A percentile compares a stretch with the other conserved stretches of the same genome.
phyloP scores from a whole-genome alignment of 2,329 filamentous ascomycete genomes.

The Trichoderma lentiforme region DNA sequence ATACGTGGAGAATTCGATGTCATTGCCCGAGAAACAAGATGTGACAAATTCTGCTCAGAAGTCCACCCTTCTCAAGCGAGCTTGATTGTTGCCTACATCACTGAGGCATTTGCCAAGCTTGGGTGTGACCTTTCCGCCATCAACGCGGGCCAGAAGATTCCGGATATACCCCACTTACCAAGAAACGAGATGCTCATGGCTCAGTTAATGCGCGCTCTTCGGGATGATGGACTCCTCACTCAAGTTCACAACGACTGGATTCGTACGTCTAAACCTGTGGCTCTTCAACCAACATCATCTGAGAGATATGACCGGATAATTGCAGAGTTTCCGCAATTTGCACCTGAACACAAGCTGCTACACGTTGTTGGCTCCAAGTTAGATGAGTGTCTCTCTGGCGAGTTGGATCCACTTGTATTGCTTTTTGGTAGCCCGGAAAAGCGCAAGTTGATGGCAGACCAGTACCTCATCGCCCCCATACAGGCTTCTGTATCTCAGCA shows the following conservation, averaged over 20 bases:
- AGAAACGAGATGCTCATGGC: background rate
- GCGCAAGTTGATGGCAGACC: background rate
- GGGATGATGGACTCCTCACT: background rate
- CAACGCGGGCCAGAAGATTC: background rate
- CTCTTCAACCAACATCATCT: background rate
- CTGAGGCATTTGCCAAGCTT: background rate
- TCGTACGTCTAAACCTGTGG: background rate
- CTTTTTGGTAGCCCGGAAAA: background rate
- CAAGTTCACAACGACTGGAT: background rate
- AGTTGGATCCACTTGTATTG: background rate
- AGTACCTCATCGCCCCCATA: background rate
- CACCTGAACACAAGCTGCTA: background rate
- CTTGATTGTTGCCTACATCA: background rate
- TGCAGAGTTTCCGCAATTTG: background rate
- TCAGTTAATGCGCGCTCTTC: background rate
- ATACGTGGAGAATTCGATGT: background rate
- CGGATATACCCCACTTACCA: background rate
- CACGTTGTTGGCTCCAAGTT: background rate
- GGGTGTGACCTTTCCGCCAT: background rate
- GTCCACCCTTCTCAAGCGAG: background rate
- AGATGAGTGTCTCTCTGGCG: background rate
- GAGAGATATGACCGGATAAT: background rate
- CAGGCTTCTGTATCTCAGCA: background rate
- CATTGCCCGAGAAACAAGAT: background rate
- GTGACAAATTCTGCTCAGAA: background rate